Evolutionary conservation across 495 filamentous ascomycete genomes (phyloP).

Genomic region (Aspergillus avenaceus): DNA sequence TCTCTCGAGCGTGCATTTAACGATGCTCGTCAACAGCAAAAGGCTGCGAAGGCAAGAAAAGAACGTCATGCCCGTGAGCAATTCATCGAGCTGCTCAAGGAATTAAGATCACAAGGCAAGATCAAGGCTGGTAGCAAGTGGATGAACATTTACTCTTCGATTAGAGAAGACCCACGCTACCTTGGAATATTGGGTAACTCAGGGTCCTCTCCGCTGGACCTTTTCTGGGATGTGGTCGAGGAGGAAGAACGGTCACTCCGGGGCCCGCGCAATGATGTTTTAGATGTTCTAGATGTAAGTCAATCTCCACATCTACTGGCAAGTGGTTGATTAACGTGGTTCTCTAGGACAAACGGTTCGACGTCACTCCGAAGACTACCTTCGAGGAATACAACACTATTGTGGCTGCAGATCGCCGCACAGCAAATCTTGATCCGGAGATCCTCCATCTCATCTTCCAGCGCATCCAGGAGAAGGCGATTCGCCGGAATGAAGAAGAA

Average conservation of each 20-base stretch:
- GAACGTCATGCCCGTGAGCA: constrained; percentile 82
- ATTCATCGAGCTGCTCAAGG: constrained; percentile 68
- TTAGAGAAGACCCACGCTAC: constrained; percentile 82
- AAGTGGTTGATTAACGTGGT: constrained; percentile 16
- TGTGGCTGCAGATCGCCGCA: constrained; percentile 78
- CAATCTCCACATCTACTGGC: not conserved
- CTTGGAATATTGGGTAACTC: constrained; percentile 77
- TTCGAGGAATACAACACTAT: constrained; percentile 79
- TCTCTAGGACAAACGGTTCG: constrained; percentile 78
- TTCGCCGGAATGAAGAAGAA: constrained; percentile 76
- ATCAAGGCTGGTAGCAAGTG: constrained; percentile 91
- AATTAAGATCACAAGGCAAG: constrained; percentile 70
- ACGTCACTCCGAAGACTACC: constrained; percentile 79
- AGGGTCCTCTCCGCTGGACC: constrained; percentile 86
- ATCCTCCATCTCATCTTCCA: constrained; percentile 76
- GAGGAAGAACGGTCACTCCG: constrained; percentile 86
- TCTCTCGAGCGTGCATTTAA: constrained; percentile 84
- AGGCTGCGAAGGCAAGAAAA: constrained; percentile 69
- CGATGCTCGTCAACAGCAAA: constrained; percentile 81
- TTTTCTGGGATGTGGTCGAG: constrained; percentile 96
- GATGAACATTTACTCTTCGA: constrained; percentile 72
- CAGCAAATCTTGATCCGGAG: constrained; percentile 75
- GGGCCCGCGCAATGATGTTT: constrained; percentile 73
- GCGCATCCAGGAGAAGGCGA: constrained; percentile 74
- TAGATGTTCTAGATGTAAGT: constrained; percentile 87